A percentile compares a stretch with the other conserved stretches of the same genome.
These are phyloP conservation scores for Neopestalotiopsis rosae DNA, from an alignment of 2,329 filamentous ascomycete genomes.

Conservation along the genomic window DNA sequence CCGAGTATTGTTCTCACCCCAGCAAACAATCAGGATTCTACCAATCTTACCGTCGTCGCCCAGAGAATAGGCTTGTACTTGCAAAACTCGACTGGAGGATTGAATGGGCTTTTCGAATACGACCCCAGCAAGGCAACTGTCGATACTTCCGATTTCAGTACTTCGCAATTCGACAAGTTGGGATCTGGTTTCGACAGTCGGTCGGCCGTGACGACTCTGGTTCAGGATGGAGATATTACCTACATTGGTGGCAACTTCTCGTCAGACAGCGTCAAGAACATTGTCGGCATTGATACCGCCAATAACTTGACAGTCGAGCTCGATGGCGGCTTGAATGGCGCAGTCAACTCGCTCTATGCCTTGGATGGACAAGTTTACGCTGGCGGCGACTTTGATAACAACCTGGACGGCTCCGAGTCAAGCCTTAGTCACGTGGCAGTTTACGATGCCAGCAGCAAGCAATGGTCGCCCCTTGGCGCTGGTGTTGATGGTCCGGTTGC, in stretches of 20 bases:
- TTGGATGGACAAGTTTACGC: slow-evolving; percentile 75
- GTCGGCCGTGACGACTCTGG: slow-evolving; percentile 75
- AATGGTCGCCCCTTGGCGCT: slow-evolving; percentile 81
- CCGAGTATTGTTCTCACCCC: slow-evolving; percentile 82
- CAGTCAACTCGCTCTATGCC: slow-evolving; percentile 74
- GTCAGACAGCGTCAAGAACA: slow-evolving; percentile 70
- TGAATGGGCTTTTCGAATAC: slow-evolving; percentile 93
- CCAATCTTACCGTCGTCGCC: slow-evolving; percentile 80
- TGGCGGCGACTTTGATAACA: slow-evolving; percentile 84
- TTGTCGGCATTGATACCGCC: slow-evolving; percentile 74
- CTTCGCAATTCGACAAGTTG: slow-evolving; percentile 78
- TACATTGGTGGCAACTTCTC: slow-evolving; percentile 89
- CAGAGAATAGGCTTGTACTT: slow-evolving; percentile 82
- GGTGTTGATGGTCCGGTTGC: slow-evolving; percentile 83
- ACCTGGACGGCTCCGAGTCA: slow-evolving; percentile 62
- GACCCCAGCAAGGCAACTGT: slow-evolving; percentile 68
- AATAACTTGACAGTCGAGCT: slow-evolving; percentile 65
- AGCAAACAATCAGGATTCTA: slow-evolving; percentile 63
- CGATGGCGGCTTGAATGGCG: slow-evolving; percentile 78
- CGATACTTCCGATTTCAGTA: slow-evolving; percentile 66
- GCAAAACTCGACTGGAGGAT: slow-evolving; percentile 74
- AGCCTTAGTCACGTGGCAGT: slow-evolving; percentile 78
- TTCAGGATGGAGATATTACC: slow-evolving; percentile 65
- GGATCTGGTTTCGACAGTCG: slow-evolving; percentile 70
- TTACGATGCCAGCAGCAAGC: slow-evolving; percentile 71